These are phyloP conservation scores for Sarocladiaceae sp. DNA, from an alignment of 2,329 filamentous ascomycete genomes.

Conservation along the genomic window DNA sequence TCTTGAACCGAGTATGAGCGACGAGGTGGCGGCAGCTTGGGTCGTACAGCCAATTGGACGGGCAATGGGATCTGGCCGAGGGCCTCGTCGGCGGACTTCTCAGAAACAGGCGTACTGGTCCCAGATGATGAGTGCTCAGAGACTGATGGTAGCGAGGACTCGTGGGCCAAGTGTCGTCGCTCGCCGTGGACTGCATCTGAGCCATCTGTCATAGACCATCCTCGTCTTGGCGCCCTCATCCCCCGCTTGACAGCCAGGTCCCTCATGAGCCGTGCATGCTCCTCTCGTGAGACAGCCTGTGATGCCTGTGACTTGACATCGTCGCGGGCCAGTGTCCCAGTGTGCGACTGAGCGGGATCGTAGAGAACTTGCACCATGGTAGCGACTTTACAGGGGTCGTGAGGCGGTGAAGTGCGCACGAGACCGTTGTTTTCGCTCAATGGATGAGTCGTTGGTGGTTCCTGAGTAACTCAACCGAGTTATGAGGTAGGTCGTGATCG, in stretches of 20 bases:
- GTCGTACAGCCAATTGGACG: slow-evolving; percentile 20
- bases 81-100: slow-evolving; percentile 9
- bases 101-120: slow-evolving; percentile 2
- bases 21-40: slow-evolving; percentile 39
- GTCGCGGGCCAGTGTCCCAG: slow-evolving; percentile 11
- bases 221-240: slow-evolving; percentile 35
- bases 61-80: slow-evolving; percentile 14
- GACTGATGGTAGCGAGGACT: slow-evolving; percentile 20
- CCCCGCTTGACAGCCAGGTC: slow-evolving; percentile 31
- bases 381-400: slow-evolving; percentile 3
- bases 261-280: slow-evolving; percentile 31
- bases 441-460: not conserved
- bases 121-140: slow-evolving; percentile 24
- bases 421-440: not conserved
- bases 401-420: slow-evolving; percentile 9
- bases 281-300: slow-evolving; percentile 27
- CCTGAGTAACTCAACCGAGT: not conserved
- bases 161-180: slow-evolving; percentile 7
- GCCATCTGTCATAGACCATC: slow-evolving; percentile 42
- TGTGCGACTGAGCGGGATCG: slow-evolving; percentile 15
- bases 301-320: slow-evolving; percentile 7
- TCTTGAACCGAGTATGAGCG: slow-evolving; percentile 57
- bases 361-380: slow-evolving; percentile 28
- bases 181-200: slow-evolving; percentile 18
- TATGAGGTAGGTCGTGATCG: slow-evolving; percentile 1